These are phyloP conservation scores for Phaffomyces opuntiae DNA, from an alignment of 805 yeast species.

Conservation along the genomic window DNA sequence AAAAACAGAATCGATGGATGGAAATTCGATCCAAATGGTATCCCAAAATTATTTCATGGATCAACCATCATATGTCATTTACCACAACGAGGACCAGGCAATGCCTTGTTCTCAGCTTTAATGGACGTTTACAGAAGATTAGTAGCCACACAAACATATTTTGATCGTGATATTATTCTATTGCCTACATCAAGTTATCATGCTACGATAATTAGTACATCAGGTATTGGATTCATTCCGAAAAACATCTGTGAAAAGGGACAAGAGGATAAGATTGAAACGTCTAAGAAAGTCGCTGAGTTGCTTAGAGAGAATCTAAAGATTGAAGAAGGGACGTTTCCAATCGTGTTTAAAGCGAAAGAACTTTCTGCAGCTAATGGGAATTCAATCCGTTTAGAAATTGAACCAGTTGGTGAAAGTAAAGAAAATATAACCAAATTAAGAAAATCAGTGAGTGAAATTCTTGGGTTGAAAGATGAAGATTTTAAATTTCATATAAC, in stretches of 20 bases:
- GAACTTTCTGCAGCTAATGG: not conserved
- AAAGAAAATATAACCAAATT: not conserved
- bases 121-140: not conserved
- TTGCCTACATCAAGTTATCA: constrained; percentile 1
- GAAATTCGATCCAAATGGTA: not conserved
- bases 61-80: not conserved
- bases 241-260: no score
- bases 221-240: not conserved
- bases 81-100: not conserved
- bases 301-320: not conserved
- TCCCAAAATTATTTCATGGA: not conserved
- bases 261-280: not conserved
- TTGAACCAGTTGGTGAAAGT: not conserved
- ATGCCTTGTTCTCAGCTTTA: not conserved
- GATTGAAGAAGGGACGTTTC: not conserved
- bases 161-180: not conserved
- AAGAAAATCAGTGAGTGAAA: not conserved
- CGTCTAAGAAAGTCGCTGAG: not conserved
- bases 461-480: not conserved
- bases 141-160: not conserved
- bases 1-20: not conserved
- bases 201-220: not conserved
- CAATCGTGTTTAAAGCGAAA: not conserved
- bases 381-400: not conserved
- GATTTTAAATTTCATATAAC: not conserved